These are phyloP conservation scores for Pochonia chlamydosporia DNA, from an alignment of 2,329 filamentous ascomycete genomes.

Conservation along the genomic window DNA sequence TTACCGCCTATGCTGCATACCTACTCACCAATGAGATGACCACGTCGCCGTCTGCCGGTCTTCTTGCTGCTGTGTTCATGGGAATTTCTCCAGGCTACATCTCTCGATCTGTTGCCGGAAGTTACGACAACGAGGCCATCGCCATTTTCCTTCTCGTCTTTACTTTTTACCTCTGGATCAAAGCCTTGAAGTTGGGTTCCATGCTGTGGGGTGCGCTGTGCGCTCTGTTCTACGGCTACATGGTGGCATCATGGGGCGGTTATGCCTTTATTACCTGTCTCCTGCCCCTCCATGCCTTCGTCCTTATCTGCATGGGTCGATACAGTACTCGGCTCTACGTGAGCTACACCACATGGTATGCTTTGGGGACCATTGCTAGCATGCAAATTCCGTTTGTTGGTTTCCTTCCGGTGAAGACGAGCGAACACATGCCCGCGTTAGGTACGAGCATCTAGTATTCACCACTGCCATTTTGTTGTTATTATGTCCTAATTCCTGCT, in stretches of 20 bases:
- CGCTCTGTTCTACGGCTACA: constrained; percentile 97
- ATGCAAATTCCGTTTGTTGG: constrained; percentile 99
- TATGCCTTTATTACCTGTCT: constrained; percentile 99
- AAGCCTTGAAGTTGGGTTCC: constrained; percentile 92
- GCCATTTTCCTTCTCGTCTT: constrained; percentile 98
- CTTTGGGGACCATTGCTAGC: constrained; percentile 88
- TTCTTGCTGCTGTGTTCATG: constrained; percentile 93
- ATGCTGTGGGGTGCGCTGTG: constrained; percentile 95
- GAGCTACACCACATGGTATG: constrained; percentile 97
- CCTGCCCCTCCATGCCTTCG: constrained; percentile 88
- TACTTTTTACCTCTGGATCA: constrained; percentile 99
- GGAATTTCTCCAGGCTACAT: constrained; percentile 97
- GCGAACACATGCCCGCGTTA: constrained; percentile 96
- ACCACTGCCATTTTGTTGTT: constrained; percentile 6
- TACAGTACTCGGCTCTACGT: constrained; percentile 94
- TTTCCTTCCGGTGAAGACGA: constrained; percentile 92
- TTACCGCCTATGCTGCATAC: constrained; percentile 90
- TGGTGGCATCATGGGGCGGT: constrained; percentile 99
- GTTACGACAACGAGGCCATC: constrained; percentile 99
- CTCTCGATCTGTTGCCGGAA: constrained; percentile 92
- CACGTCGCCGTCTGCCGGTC: constrained; percentile 86
- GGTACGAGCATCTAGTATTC: constrained; percentile 47
- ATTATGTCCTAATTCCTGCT: constrained; percentile 10
- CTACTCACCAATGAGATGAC: constrained; percentile 97
- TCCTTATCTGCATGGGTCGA: constrained; percentile 91